Evolutionary conservation across 208 protist genomes (phyloP).

Genomic region (Crithidia sp.): DNA sequence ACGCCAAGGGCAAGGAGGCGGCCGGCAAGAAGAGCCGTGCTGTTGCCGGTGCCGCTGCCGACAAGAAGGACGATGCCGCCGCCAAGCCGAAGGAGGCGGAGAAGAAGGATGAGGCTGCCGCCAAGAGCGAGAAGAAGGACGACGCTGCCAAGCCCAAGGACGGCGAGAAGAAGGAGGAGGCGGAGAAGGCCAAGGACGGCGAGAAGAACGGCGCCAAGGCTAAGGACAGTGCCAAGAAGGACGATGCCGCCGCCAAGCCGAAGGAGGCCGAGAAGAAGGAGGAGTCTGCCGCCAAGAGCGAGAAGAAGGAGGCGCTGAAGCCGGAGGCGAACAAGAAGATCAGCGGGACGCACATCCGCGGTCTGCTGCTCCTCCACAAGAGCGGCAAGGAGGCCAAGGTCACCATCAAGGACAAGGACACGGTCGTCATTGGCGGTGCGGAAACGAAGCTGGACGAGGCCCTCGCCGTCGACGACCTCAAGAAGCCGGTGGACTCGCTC

Average conservation of each 20-base stretch:
- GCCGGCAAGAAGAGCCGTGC: not conserved
- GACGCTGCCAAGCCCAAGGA: slow-evolving; percentile 7
- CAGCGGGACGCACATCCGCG: slow-evolving; percentile 46
- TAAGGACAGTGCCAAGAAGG: slow-evolving; percentile 34
- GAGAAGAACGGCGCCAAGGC: slow-evolving; percentile 6
- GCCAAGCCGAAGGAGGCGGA: slow-evolving; percentile 4
- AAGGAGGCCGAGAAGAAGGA: slow-evolving; percentile 15
- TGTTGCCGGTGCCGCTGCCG: not conserved
- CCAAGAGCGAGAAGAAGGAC: slow-evolving; percentile 17
- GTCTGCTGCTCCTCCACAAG: slow-evolving; percentile 35
- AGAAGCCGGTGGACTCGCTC: slow-evolving; percentile 42
- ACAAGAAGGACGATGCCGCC: slow-evolving; percentile 1
- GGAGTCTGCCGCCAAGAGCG: slow-evolving; percentile 8
- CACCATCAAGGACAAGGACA: slow-evolving; percentile 45
- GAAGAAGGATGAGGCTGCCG: slow-evolving; percentile 9
- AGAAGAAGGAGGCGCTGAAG: slow-evolving; percentile 2
- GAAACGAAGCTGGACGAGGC: slow-evolving; percentile 66
- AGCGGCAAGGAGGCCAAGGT: slow-evolving; percentile 49
- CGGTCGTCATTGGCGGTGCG: slow-evolving; percentile 36
- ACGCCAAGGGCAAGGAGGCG: slow-evolving; percentile 10
- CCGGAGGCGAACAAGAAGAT: slow-evolving; percentile 33
- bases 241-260: slow-evolving; percentile 4
- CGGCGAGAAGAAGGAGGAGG: slow-evolving; percentile 24
- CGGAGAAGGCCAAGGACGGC: slow-evolving; percentile 13
- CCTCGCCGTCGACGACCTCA: slow-evolving; percentile 37